Evolutionary conservation across 1,139 yeast species (phyloP), one percentile per base, ranked within the genome.

Genomic region (Saccharomyces hybrid): DNA sequence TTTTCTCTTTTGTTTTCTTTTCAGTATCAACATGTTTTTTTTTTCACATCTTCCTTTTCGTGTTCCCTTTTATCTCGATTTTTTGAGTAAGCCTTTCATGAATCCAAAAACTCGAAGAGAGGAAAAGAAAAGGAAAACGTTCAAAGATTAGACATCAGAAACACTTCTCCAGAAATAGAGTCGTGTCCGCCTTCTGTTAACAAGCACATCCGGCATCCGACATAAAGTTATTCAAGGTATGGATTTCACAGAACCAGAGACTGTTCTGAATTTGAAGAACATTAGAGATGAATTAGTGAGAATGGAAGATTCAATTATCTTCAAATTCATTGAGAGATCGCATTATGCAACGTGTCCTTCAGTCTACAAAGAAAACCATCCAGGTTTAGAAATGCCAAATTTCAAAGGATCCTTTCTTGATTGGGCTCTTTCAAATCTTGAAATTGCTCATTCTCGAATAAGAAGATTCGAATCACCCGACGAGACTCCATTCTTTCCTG

Each of bases 261-360:
- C 96, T 0, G 97, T 90, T 6, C 78, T 93, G 55, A 81, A 89
- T 66, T 76, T 93, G 58, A 76, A 76, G 64, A 90, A 93, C 70
- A 93, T 93, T 64, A 83, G 99, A 60, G 83, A 81, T 58, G 88
- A 91, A 23, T 76, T 93, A 54, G 85, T 90, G 47, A 82, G 97
- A 52, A 89, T 93, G 97, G 99, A 93, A 67, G 99, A 93, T 70
- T 86, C 97, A 7, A 90, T 93, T 64, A 88, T 93, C 59, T 93
- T 91, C 76, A 88, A 86, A 57, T 79, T 93, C 62, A 91, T 93
- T 59, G 99, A 93, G 71, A 78, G 99, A 60, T 88, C 97, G 2
- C 97, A 91, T 72, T 93, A 89, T 68, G 84, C 76, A 63, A 78
- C 81, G 44, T 84, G 91, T 54, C 86, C 87, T 2, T 79, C 89